Conservation (phyloP, 306 rosid genomes). For the Geum urbanum region DNA sequence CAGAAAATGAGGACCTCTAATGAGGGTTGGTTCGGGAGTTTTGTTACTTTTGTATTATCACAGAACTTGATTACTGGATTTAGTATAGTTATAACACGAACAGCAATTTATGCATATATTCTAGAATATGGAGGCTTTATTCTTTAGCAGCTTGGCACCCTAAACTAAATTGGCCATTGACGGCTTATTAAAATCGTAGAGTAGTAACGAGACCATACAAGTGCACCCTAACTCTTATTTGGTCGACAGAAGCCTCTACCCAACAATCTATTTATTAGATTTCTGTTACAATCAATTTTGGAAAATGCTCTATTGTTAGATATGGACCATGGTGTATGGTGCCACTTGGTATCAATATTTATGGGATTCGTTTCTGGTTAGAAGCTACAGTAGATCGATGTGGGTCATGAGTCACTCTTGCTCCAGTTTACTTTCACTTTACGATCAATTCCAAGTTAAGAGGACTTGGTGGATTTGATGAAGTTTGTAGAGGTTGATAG, state of each 20-base stretch:
- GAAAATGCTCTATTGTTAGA: not conserved
- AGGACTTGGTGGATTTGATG: not conserved
- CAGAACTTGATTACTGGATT: too few relatives aligned
- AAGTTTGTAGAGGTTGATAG: not conserved
- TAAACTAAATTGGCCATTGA: too few relatives aligned
- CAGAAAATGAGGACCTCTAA: too few relatives aligned
- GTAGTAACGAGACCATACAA: not conserved
- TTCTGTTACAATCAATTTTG: slow-evolving; percentile 1
- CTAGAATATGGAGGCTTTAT: too few relatives aligned
- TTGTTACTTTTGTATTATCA: too few relatives aligned
- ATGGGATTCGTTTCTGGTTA: slow-evolving; percentile 11
- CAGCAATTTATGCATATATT: too few relatives aligned
- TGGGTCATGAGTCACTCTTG: not conserved
- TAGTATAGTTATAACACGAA: too few relatives aligned
- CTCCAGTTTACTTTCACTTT: not conserved
- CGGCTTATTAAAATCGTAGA: too few relatives aligned
- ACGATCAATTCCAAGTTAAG: not conserved
- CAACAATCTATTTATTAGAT: not conserved
- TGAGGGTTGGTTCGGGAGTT: too few relatives aligned
- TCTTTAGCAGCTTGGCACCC: too few relatives aligned
- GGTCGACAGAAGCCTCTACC: not conserved
- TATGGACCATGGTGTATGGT: not conserved
- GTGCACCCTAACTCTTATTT: not conserved
- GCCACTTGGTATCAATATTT: slow-evolving; percentile 10
- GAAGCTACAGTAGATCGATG: not conserved